Evolutionary conservation across 2,329 filamentous ascomycete genomes (phyloP).

Genomic region (Trichoderma brevicompactum): DNA sequence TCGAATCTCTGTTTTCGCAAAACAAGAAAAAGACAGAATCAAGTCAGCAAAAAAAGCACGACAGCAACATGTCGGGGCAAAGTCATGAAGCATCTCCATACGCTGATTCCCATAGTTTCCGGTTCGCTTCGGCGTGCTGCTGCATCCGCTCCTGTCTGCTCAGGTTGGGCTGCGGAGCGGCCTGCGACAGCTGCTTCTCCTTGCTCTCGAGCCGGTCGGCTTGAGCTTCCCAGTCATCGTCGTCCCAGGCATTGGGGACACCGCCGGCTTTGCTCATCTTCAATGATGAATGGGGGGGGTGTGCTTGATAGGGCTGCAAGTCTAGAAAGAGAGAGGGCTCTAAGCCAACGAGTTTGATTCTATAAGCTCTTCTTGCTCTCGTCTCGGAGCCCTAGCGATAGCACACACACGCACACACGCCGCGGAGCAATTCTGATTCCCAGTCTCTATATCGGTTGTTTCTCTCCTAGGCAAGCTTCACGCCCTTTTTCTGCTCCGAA

Average conservation of each 20-base stretch:
- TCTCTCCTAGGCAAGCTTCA: neutral
- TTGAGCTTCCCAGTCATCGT: constrained; percentile 85
- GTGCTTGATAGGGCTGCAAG: constrained; percentile 35
- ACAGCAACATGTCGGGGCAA: neutral
- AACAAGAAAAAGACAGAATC: neutral
- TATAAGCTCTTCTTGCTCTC: neutral
- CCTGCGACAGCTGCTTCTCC: constrained; percentile 41
- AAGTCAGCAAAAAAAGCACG: constrained; percentile 5
- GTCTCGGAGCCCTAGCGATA: neutral
- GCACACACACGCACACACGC: neutral
- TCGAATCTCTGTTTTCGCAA: constrained; percentile 63
- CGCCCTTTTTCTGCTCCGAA: neutral
- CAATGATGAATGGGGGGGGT: neutral
- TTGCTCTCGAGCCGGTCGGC: constrained; percentile 62
- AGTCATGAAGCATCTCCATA: constrained; percentile 48
- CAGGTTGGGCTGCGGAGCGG: constrained; percentile 50
- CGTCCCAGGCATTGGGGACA: constrained; percentile 82
- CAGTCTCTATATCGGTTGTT: neutral
- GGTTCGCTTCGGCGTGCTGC: constrained; percentile 81
- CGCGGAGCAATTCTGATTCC: neutral
- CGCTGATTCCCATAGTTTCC: constrained; percentile 88
- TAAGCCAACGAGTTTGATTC: neutral
- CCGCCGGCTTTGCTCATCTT: constrained; percentile 48
- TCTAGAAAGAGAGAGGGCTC: neutral
- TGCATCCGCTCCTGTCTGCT: constrained; percentile 78